Conservation (phyloP, 139 green algal species). For the Yamagishiella unicocca region DNA sequence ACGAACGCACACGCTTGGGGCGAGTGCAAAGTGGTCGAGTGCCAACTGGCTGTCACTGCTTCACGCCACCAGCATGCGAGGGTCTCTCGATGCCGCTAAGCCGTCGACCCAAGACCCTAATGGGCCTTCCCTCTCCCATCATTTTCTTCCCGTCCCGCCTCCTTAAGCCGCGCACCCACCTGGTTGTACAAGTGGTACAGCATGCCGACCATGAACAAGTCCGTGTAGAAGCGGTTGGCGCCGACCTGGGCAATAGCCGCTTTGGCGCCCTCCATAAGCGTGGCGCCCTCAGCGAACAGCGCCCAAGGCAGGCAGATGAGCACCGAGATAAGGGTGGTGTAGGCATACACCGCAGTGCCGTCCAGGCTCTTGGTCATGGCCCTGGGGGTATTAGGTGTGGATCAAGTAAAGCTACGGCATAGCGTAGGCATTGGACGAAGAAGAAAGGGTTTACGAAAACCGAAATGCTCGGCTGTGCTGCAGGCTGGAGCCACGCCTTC, state of each 20-base stretch:
- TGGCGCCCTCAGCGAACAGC: conserved; percentile 87
- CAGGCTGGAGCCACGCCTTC: too few relatives aligned
- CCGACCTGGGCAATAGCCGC: conserved; percentile 80
- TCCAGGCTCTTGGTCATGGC: conserved; percentile 89
- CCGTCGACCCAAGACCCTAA: too few relatives aligned
- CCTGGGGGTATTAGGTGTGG: conserved; percentile 69
- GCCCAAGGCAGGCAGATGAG: conserved; percentile 92
- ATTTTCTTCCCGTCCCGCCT: neutral
- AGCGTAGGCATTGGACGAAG: too few relatives aligned
- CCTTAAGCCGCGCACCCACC: conserved; percentile 57
- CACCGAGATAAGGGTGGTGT: conserved; percentile 96
- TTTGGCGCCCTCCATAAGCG: conserved; percentile 60
- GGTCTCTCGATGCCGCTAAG: too few relatives aligned
- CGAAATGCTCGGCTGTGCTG: too few relatives aligned
- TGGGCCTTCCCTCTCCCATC: neutral
- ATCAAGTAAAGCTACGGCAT: too few relatives aligned
- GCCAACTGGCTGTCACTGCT: too few relatives aligned
- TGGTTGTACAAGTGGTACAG: conserved; percentile 99
- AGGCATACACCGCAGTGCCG: conserved; percentile 96
- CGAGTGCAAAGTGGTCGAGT: too few relatives aligned
- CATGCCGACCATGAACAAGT: conserved; percentile 92
- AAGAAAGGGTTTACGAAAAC: too few relatives aligned
- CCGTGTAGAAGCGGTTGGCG: conserved; percentile 83
- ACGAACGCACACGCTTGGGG: too few relatives aligned
- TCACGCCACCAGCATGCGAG: too few relatives aligned